Base-by-base conservation (phyloP, 1,284 basidiomycete genomes). In the Fereydounia khargensis region DNA sequence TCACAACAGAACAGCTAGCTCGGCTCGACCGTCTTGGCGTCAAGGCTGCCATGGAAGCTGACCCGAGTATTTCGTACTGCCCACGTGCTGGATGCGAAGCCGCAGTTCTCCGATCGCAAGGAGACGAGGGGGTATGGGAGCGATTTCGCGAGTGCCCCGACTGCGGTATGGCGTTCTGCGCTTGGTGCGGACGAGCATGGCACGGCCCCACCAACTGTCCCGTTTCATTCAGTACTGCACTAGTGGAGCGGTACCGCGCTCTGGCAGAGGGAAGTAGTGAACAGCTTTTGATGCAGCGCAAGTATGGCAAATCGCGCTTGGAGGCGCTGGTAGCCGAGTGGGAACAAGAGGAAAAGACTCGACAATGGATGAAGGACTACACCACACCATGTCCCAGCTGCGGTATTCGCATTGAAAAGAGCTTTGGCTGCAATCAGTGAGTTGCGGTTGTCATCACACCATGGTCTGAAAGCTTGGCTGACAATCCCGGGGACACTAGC, bases 371-470 rank as follows among this genome's bases (percentile, higher is more conserved):
- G 10, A 40, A 36, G 14, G 38, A 49, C 18, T 41, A 44, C 35
- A 60, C 57, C 10, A 65, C 62, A 1, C 53, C 57, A 0, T 65
- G 62, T 23, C 62, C 62, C n/a, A 48, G 49, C 0, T 65, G 62
- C 35, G 37, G 47, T 6, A 51, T 56, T 14, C 46, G 50, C 5
- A 56, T 60, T 16, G 62, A 60, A 35, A 65, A 60, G 38, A 45
- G 43, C n/a, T 53, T 51, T 22, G 62, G 62, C 3, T 65, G 62
- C 36, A 65, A 65, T 35, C 62, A 65, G 35, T 36, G 35, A 36
- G 35, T 36, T 18, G 5, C 9, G 27, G 27, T 28, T 28, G n/a
- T 28, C 27, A n/a, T n/a, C n/a, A 28, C 27, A 28, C n/a, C 27
- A 28, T 28, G 9, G 27, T 28, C 27, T 28, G 27, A 10, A 28